Base-by-base conservation (phyloP, 345 rosid genomes). In the Bruguiera gymnorhiza region DNA sequence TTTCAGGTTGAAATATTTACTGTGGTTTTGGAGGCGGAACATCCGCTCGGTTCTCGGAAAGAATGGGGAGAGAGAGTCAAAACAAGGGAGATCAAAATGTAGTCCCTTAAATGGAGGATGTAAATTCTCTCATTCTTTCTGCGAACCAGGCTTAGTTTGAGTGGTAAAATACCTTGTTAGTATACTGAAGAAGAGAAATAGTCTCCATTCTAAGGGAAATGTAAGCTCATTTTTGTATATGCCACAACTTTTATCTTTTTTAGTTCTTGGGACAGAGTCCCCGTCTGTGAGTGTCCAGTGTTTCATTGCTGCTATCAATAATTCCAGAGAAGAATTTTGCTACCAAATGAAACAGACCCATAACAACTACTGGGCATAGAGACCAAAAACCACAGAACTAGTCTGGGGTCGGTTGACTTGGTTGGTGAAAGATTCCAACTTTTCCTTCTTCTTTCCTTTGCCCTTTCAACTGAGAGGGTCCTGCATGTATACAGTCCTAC, bases 21-120 rank as follows among this genome's bases (percentile, higher is more conserved):
- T 24, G 15, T 2, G 54, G 5, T 20, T 30, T 21, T 53, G 31
- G 24, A 19, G 65, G 26, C 24, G 39, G 51, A 29, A 29, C 8
- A 50, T 39, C 60, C 27, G 10, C 29, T 56, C 63, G 73, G 79
- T 65, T 70, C 79, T 52, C 52, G 74, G 18, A 60, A 75, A 75
- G 65, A 75, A 69, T 50, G 70, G 24, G 18, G 36, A 43, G 51
- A 36, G 10, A 52, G 0, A 27, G 15, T 55, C 30, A 13, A 43
- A 43, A 43, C 50, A 11, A 43, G 19, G 46, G 15, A 10, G 46
- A 10, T 39, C 46, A 39, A 39, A 10, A 39, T 39, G 46, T 11
- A 39, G 46, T 39, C 46, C 16, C 4, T 39, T 39, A 10, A 11
- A 39, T 0, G 16, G 16, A 43, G 50, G 16, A 43, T 55, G 60